Conservation (phyloP, 495 filamentous ascomycete genomes). For the Penicillium diatomitis region DNA sequence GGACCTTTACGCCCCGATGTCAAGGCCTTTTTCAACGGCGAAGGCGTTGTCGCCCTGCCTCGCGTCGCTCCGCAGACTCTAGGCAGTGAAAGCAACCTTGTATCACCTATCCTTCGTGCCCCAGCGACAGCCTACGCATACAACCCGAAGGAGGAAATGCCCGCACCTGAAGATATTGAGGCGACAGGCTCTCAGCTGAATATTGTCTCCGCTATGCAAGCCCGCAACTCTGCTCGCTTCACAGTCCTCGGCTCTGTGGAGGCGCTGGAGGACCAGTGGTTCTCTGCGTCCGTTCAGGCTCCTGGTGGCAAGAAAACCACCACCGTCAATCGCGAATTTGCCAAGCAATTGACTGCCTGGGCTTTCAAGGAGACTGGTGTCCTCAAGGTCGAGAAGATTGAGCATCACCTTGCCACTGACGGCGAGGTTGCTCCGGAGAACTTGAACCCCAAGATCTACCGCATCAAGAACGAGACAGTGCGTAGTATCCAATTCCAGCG, state of each 20-base stretch:
- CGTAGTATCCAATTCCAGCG: conserved; percentile 22
- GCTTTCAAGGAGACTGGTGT: conserved; percentile 92
- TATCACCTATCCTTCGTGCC: conserved; percentile 74
- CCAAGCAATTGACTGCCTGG: conserved; percentile 75
- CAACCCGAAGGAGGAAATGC: conserved; percentile 81
- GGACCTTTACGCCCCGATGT: conserved; percentile 53
- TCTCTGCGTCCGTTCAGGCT: conserved; percentile 67
- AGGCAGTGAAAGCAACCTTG: conserved; percentile 60
- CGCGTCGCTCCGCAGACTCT: conserved; percentile 71
- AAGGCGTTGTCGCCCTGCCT: conserved; percentile 69
- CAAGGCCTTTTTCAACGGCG: conserved; percentile 69
- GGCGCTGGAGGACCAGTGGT: conserved; percentile 83
- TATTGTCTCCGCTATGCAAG: conserved; percentile 76
- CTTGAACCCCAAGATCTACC: conserved; percentile 80
- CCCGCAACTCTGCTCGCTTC: conserved; percentile 86
- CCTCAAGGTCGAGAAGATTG: conserved; percentile 70
- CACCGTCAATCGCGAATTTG: conserved; percentile 78
- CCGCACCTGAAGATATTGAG: conserved; percentile 69
- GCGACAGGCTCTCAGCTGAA: conserved; percentile 73
- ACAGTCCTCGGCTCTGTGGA: conserved; percentile 80
- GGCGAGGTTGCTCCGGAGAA: conserved; percentile 31
- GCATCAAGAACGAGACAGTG: conserved; percentile 96
- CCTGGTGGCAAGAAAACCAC: conserved; percentile 45
- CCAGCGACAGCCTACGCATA: conserved; percentile 82
- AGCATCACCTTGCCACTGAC: conserved; percentile 59